phyloP scores from a whole-genome alignment of 768 basidiomycete species.

The Macrocybe gigantea region DNA sequence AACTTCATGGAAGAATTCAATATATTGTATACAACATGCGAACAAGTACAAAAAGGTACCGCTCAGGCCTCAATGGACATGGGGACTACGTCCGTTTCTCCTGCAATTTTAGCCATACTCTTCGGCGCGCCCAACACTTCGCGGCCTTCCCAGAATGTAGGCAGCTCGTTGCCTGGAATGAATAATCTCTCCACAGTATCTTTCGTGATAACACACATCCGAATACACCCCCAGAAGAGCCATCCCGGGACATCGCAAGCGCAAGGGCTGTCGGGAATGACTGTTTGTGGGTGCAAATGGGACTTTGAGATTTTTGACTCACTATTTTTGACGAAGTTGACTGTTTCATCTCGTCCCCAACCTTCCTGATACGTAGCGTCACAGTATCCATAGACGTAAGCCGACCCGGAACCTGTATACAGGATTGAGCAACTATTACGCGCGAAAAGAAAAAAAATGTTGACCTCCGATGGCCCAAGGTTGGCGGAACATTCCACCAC shows the following conservation, averaged over 20 bases:
- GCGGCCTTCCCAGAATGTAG: constrained; percentile 84
- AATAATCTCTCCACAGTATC: constrained; percentile 89
- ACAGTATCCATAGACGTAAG: constrained; percentile 98
- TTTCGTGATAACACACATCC: constrained; percentile 95
- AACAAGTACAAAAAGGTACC: too few species aligned
- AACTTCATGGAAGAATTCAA: too few species aligned
- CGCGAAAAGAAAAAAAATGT: constrained; percentile 15
- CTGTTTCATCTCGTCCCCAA: constrained; percentile 84
- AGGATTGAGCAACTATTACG: constrained; percentile 3
- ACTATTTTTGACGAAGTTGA: constrained; percentile 97
- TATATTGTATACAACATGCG: too few species aligned
- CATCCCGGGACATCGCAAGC: constrained; percentile 96
- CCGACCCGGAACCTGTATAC: constrained; percentile 79
- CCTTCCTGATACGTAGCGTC: constrained; percentile 96
- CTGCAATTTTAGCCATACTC: constrained; percentile 20
- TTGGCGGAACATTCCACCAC: constrained; percentile 94
- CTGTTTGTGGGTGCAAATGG: neutral
- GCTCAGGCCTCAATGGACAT: constrained; percentile 43
- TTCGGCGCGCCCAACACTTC: constrained; percentile 51
- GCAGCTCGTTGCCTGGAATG: constrained; percentile 85
- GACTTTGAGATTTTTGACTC: constrained; percentile 23
- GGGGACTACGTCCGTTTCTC: constrained; percentile 31
- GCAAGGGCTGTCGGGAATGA: constrained; percentile 59
- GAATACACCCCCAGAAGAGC: constrained; percentile 97
- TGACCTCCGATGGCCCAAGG: constrained; percentile 98